Evolutionary conservation across 495 filamentous ascomycete genomes (phyloP).

Genomic region (Trichoderma erinaceum): DNA sequence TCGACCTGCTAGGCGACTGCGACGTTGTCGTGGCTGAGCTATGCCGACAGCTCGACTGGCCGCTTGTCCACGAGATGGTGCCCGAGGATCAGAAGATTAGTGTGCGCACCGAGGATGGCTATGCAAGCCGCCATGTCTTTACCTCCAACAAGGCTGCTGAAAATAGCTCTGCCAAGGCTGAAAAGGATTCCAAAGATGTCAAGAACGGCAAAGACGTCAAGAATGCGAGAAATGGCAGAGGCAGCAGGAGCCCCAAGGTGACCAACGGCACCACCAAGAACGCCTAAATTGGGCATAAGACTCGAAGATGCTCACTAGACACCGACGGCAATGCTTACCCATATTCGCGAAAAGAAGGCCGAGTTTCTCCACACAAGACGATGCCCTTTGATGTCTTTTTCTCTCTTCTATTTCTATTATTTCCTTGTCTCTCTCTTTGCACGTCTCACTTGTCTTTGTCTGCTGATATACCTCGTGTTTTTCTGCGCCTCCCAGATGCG

Average conservation of each 20-base stretch:
- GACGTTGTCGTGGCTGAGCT: conserved; percentile 88
- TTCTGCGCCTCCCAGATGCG: too few relatives aligned
- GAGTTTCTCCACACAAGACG: not conserved
- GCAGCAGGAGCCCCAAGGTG: not conserved
- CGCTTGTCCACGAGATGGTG: conserved; percentile 83
- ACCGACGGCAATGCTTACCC: not conserved
- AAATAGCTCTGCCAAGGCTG: not conserved
- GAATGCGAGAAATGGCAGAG: not conserved
- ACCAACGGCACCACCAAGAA: too few relatives aligned
- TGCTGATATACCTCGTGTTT: too few relatives aligned
- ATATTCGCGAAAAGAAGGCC: not conserved
- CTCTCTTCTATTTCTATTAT: not conserved
- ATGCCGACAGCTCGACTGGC: conserved; percentile 78
- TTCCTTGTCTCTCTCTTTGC: not conserved
- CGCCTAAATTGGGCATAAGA: not conserved
- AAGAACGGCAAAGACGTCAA: not conserved
- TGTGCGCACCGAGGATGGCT: conserved; percentile 53
- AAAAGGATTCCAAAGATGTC: not conserved
- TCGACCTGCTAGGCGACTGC: conserved; percentile 89
- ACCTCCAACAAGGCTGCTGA: conserved; percentile 21
- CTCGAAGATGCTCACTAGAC: not conserved
- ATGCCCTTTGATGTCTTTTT: not conserved
- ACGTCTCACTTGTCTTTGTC: too few relatives aligned
- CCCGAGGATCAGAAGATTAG: conserved; percentile 57
- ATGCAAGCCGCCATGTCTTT: conserved; percentile 59